Evolutionary conservation across 768 basidiomycete species (phyloP), one percentile per base, ranked within the genome.

Genomic region (Neoboletus brunneissimus): DNA sequence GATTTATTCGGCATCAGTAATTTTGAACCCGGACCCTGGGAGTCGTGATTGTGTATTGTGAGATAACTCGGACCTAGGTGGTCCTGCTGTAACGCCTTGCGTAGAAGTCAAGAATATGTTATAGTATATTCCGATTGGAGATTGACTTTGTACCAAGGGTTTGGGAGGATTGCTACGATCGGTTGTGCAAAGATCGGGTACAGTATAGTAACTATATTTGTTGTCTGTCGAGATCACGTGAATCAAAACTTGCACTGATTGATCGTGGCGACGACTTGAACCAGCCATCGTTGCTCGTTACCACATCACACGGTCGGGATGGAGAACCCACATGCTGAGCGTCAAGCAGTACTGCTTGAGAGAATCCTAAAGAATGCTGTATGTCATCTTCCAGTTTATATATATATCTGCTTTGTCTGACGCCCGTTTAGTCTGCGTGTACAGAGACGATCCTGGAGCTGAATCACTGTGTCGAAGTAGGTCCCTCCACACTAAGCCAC

Each of bases 281-380:
- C 27, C 12, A 42, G 23, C 13, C 31, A 47, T 46, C 27, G 15
- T 53, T 13, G 35, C 31, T 45, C 20, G 16, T 40, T 47, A 40
- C 55, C 54, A 43, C 57, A 53, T 43, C 54, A 58, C 54, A 18
- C 48, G 29, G 25, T 50, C 55, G 48, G 51, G 53, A 96, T 97
- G 94, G 93, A 97, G 74, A 96, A 96, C 71, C 94, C 94, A 22
- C 94, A 98, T 64, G 91, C 91, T 49, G 93, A 95, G 72, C 81
- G 90, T 42, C 94, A 98, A 69, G 92, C 91, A 32, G 86, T 94
- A 45, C 81, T 96, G 20, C 80, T 97, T 4, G 91, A 96, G 63
- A 83, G 94, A 27, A 94, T 98, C 64, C 76, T 93, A 25, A 95
- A 94, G 75, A 96, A 92, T 62, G 84, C 89, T 7, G 94, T 94